Conservation (phyloP, 352 stramenopile genomes). For the Phytophthora ohioensis region DNA sequence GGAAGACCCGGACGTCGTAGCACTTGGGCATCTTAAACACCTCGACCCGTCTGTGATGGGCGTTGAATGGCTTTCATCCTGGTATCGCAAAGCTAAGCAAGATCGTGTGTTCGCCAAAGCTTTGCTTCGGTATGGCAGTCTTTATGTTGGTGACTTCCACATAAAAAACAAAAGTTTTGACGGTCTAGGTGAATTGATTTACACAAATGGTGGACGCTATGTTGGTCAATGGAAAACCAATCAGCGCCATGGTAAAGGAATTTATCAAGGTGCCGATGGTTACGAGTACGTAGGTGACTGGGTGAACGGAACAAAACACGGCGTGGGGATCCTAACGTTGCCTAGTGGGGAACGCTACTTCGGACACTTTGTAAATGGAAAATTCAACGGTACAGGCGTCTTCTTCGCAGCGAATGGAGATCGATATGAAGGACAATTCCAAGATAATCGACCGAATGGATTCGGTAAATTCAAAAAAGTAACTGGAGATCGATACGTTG, state of each 20-base stretch:
- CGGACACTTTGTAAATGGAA: constrained; percentile 83
- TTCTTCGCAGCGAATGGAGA: constrained; percentile 80
- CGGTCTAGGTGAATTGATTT: constrained; percentile 88
- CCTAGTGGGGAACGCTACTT: constrained; percentile 87
- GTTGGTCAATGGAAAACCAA: constrained; percentile 82
- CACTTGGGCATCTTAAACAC: constrained; percentile 32
- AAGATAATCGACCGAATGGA: constrained; percentile 51
- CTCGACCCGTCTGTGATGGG: constrained; percentile 46
- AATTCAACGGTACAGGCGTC: constrained; percentile 77
- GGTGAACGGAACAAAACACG: constrained; percentile 79
- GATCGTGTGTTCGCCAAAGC: constrained; percentile 68
- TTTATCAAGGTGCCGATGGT: constrained; percentile 66
- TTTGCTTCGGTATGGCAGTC: constrained; percentile 64
- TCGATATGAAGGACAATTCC: constrained; percentile 82
- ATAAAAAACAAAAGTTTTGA: constrained; percentile 58
- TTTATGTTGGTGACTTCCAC: constrained; percentile 83
- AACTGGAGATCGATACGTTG: constrained; percentile 75
- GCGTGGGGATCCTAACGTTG: constrained; percentile 79
- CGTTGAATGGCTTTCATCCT: constrained; percentile 65
- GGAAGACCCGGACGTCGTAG: constrained; percentile 12
- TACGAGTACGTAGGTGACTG: constrained; percentile 82
- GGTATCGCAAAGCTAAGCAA: constrained; percentile 45
- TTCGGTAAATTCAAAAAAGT: constrained; percentile 75
- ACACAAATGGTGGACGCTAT: constrained; percentile 86
- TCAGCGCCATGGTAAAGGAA: constrained; percentile 70